These are phyloP conservation scores for Schwanniomyces pseudopolymorphus DNA, from an alignment of 805 yeast genomes.

Conservation along the genomic window DNA sequence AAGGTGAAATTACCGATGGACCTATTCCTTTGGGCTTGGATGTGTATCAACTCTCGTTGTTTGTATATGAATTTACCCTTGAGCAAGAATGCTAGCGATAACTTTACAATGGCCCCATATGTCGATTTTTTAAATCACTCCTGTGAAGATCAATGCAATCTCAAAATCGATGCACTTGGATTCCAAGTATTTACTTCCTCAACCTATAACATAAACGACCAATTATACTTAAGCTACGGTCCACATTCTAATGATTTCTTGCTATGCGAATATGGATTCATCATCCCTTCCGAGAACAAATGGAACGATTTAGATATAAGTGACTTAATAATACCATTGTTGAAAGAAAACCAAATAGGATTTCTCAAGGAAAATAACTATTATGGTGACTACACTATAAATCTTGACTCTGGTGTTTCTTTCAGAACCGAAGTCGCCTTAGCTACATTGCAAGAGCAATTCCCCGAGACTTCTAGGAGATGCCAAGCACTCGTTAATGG, in stretches of 20 bases:
- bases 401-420: slow-evolving; percentile 50
- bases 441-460: slow-evolving; percentile 48
- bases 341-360: slow-evolving; percentile 33
- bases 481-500: slow-evolving; percentile 47
- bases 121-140: slow-evolving; percentile 87
- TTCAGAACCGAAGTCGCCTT: slow-evolving; percentile 77
- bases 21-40: slow-evolving; percentile 69
- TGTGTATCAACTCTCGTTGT: slow-evolving; percentile 89
- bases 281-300: slow-evolving; percentile 45
- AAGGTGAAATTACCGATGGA: slow-evolving; percentile 13
- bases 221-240: slow-evolving; percentile 77
- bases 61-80: slow-evolving; percentile 70
- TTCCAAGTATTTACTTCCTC: slow-evolving; percentile 48
- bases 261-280: slow-evolving; percentile 86
- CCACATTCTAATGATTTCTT: slow-evolving; percentile 84
- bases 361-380: slow-evolving; percentile 57
- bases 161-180: slow-evolving; percentile 46
- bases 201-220: slow-evolving; percentile 42
- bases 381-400: slow-evolving; percentile 72
- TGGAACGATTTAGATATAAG: slow-evolving; percentile 76
- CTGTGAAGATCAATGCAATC: slow-evolving; percentile 50
- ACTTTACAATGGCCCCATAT: slow-evolving; percentile 87
- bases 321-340: slow-evolving; percentile 34
- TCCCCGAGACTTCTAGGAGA: slow-evolving; percentile 28
- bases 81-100: slow-evolving; percentile 51